Evolutionary conservation across 179 eudicot species (phyloP), one percentile per base, ranked within the genome.

Genomic region (Spergularia azorica): DNA sequence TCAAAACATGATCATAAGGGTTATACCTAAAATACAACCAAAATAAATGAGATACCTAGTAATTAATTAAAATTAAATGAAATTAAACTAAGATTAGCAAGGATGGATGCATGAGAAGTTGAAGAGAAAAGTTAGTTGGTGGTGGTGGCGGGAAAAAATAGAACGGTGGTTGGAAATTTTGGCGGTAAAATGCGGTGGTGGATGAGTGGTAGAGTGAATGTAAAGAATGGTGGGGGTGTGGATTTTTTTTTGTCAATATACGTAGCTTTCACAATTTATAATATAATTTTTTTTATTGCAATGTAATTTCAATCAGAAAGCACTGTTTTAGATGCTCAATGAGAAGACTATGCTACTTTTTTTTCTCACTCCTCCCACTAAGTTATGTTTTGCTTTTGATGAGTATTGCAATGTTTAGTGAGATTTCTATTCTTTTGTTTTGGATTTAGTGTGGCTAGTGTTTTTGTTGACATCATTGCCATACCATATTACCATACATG

Each of bases 351-450:
- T 43, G 48, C 32, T 26, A 26, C 14, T 51, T 52, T 55, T 77
- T 70, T 70, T 71, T 71, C 70, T 77, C 72, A 9, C 77, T 56
- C 68, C 57, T 56, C 58, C 81, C 77, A 66, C 73, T 72, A 79
- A 18, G 41, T 18, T 26, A n/a, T 66, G 66, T 21, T 51, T 79
- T 26, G 26, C 68, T 41, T 73, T 61, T 58, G 32, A 26, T 65
- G 58, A 59, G 13, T 57, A 18, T 1, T 56, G 50, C 16, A 4
- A 62, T 56, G 11, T 2, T 41, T 57, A 67, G 61, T 71, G 64
- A 71, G 81, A 67, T 63, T 78, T 72, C 76, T 78, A 72, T 78
- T 78, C 77, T 57, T 72, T 72, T 66, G 67, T 67, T 73, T 78
- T 72, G 67, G 67, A 73, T 64, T 71, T 15, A 52, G 26, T 41